phyloP scores from a whole-genome alignment of 148 eudicot genomes.

The Silene conica region DNA sequence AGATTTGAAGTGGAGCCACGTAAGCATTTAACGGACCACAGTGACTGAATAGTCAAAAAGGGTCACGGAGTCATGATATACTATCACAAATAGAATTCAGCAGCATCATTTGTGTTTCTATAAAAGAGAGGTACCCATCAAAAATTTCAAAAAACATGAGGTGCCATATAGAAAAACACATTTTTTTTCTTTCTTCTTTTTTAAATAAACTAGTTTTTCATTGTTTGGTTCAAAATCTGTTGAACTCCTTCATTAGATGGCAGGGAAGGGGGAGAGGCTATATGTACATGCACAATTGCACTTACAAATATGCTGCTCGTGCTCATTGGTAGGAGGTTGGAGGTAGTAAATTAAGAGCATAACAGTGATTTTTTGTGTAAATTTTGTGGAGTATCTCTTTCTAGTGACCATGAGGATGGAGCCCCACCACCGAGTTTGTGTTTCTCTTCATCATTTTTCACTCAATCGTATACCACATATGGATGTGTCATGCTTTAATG shows the following conservation, averaged over 20 bases:
- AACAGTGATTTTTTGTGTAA: not conserved
- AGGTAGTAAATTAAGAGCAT: not conserved
- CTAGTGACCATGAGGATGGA: slow-evolving; percentile 3
- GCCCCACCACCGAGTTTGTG: not conserved
- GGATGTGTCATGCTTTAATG: not conserved
- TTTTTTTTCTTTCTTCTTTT: not conserved
- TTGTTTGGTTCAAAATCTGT: not conserved
- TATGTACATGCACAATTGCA: not conserved
- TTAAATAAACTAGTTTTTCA: not conserved
- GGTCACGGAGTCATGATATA: no score
- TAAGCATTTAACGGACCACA: no score
- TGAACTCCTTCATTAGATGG: not conserved
- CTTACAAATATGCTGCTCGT: not conserved
- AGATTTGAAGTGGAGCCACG: no score
- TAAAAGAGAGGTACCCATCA: no score
- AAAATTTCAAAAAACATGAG: no score
- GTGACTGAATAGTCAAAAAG: no score
- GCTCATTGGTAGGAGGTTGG: not conserved
- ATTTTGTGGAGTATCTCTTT: not conserved
- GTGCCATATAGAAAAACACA: not conserved
- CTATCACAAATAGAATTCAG: no score
- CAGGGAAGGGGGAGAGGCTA: not conserved
- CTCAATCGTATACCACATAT: not conserved
- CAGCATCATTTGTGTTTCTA: no score
- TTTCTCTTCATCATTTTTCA: not conserved